Evolutionary conservation across 2,329 filamentous ascomycete genomes (phyloP).

Genomic region (Colletotrichum musae): DNA sequence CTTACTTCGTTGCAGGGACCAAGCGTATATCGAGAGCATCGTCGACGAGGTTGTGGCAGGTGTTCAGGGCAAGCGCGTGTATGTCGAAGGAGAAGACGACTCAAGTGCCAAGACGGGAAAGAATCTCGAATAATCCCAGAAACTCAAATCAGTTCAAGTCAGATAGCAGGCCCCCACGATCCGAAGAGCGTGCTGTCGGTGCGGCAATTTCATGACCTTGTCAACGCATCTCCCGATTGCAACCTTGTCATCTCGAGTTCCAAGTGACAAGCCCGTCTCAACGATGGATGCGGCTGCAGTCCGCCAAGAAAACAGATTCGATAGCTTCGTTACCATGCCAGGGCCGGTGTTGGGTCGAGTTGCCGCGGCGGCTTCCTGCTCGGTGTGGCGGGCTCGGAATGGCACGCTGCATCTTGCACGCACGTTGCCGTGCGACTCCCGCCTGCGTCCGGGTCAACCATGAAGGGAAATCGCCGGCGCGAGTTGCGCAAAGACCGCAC

Average conservation of each 20-base stretch:
- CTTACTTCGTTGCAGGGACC: constrained; percentile 68
- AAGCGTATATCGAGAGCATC: constrained; percentile 82
- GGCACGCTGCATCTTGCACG: background rate
- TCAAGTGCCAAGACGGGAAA: constrained; percentile 13
- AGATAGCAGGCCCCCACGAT: constrained; percentile 23
- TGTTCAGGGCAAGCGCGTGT: constrained; percentile 80
- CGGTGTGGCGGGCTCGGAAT: constrained; percentile 8
- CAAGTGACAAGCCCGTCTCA: background rate
- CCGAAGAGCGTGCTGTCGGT: constrained; percentile 8
- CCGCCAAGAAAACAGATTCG: background rate
- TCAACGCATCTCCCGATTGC: constrained; percentile 9
- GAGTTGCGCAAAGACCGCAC: constrained; percentile 26
- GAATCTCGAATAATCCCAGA: constrained; percentile 1
- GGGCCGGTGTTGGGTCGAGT: background rate
- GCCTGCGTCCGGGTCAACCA: background rate
- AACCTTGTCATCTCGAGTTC: constrained; percentile 27
- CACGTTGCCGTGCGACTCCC: background rate
- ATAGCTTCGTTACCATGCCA: background rate
- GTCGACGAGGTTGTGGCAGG: constrained; percentile 83
- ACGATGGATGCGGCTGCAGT: constrained; percentile 22
- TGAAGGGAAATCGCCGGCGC: background rate
- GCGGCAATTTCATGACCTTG: constrained; percentile 19
- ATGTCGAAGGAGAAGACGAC: constrained; percentile 80
- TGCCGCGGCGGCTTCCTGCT: background rate
- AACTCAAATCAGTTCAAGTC: constrained; percentile 20